Evolutionary conservation across 2,329 filamentous ascomycete species (phyloP).

Genomic region (Calonectria montana): DNA sequence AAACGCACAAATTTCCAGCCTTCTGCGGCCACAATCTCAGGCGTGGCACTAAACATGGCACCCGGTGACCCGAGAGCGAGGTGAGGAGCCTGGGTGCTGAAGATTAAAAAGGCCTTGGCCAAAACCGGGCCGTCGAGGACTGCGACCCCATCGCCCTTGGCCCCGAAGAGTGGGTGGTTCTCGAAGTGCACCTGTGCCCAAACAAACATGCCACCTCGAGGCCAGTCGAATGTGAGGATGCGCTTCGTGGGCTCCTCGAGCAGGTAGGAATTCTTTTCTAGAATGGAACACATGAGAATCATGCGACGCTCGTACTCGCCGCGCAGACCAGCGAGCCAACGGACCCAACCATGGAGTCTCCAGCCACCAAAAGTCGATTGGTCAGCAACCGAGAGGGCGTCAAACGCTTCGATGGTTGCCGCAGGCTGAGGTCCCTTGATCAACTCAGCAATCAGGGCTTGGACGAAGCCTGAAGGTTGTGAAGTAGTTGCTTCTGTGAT

Average conservation of each 20-base stretch:
- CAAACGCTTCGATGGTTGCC: conserved; percentile 53
- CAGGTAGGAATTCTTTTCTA: conserved; percentile 75
- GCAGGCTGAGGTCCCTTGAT: conserved; percentile 76
- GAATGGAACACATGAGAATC: conserved; percentile 78
- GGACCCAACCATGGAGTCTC: conserved; percentile 87
- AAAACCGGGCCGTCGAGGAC: conserved; percentile 68
- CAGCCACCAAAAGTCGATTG: conserved; percentile 69
- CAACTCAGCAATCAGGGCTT: conserved; percentile 82
- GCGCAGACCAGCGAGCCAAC: conserved; percentile 88
- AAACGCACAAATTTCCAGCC: conserved; percentile 81
- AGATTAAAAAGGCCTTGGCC: conserved; percentile 75
- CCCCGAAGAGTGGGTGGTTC: conserved; percentile 74
- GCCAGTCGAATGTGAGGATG: conserved; percentile 82
- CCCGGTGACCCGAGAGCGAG: conserved; percentile 79
- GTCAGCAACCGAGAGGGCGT: conserved; percentile 59
- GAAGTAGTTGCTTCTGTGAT: conserved; percentile 84
- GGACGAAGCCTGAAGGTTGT: conserved; percentile 90
- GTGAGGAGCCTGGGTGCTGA: conserved; percentile 76
- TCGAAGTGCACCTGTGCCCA: conserved; percentile 82
- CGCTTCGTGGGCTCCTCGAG: conserved; percentile 77
- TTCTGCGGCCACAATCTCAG: conserved; percentile 65
- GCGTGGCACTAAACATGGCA: conserved; percentile 76
- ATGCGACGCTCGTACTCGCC: conserved; percentile 88
- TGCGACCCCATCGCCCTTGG: conserved; percentile 44
- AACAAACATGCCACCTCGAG: conserved; percentile 91